Evolutionary conservation across 2,329 filamentous ascomycete genomes (phyloP).

Genomic region (Claviceps spartinae): DNA sequence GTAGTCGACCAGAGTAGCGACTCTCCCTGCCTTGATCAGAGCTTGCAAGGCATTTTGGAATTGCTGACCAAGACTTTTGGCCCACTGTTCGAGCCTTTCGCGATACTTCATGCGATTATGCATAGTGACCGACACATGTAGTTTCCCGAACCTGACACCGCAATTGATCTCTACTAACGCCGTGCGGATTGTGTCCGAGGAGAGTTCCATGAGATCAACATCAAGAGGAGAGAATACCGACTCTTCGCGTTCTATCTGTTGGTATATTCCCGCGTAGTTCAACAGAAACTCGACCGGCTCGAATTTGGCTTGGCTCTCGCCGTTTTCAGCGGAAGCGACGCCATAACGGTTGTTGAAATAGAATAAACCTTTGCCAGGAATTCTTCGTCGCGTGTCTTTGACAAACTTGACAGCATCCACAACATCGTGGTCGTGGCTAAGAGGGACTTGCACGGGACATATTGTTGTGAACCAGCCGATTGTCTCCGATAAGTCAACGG

Average conservation of each 20-base stretch:
- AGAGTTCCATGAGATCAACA: not conserved
- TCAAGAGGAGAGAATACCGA: constrained; percentile 4
- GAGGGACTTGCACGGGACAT: constrained; percentile 16
- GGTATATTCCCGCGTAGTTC: constrained; percentile 30
- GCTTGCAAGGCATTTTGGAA: not conserved
- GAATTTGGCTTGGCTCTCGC: constrained; percentile 1
- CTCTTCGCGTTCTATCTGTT: constrained; percentile 28
- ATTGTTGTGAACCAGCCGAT: constrained; percentile 34
- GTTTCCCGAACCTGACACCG: not conserved
- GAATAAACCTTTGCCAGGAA: constrained; percentile 21
- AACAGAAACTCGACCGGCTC: constrained; percentile 29
- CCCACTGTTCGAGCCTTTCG: not conserved
- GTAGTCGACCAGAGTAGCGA: not conserved
- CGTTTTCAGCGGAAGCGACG: constrained; percentile 12
- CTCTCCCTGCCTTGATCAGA: not conserved
- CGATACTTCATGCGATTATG: not conserved
- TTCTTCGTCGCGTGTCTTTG: constrained; percentile 22
- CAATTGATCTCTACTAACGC: not conserved
- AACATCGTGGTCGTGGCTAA: constrained; percentile 2
- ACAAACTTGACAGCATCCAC: constrained; percentile 10
- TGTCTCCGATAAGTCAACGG: constrained; percentile 23
- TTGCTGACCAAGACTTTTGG: not conserved
- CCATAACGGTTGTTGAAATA: constrained; percentile 22
- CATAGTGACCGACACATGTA: not conserved
- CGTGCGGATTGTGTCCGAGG: not conserved